phyloP scores from a whole-genome alignment of 805 yeast genomes.

The Teunomyces kruisii region DNA sequence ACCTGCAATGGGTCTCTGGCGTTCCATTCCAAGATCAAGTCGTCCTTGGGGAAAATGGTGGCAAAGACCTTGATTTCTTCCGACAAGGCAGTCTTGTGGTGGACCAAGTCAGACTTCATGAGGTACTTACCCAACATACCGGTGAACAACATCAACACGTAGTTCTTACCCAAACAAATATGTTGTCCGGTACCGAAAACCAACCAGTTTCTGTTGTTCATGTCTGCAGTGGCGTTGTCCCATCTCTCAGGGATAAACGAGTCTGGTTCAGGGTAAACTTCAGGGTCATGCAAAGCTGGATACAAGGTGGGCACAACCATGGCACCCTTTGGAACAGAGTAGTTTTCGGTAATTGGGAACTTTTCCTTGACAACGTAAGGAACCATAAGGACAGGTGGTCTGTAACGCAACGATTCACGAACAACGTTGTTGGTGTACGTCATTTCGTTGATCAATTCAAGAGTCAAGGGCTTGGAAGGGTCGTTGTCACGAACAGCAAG shows the following conservation, averaged over 20 bases:
- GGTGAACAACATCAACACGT: constrained; percentile 87
- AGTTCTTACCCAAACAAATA: constrained; percentile 91
- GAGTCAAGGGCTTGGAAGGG: constrained; percentile 56
- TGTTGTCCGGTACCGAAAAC: constrained; percentile 98
- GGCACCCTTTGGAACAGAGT: constrained; percentile 94
- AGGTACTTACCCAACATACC: constrained; percentile 90
- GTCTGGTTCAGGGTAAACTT: constrained; percentile 92
- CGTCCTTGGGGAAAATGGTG: constrained; percentile 97
- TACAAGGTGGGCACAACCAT: constrained; percentile 96
- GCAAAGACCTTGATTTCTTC: constrained; percentile 97
- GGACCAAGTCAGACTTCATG: constrained; percentile 76
- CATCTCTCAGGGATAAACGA: constrained; percentile 95
- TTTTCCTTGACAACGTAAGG: constrained; percentile 89
- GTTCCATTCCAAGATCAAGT: constrained; percentile 74
- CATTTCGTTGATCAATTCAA: constrained; percentile 84
- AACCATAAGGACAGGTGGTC: constrained; percentile 98
- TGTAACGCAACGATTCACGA: constrained; percentile 85
- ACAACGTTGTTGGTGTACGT: constrained; percentile 86
- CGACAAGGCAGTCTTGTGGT: constrained; percentile 76
- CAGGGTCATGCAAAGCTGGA: constrained; percentile 97
- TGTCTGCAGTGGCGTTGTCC: constrained; percentile 77
- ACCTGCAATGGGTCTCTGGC: constrained; percentile 54
- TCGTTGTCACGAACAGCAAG: constrained; percentile 77
- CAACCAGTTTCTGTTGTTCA: constrained; percentile 87
- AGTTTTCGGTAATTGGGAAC: constrained; percentile 79